These are phyloP conservation scores for Salicornia ramosissima DNA, from an alignment of 148 eudicot species.

Conservation along the genomic window DNA sequence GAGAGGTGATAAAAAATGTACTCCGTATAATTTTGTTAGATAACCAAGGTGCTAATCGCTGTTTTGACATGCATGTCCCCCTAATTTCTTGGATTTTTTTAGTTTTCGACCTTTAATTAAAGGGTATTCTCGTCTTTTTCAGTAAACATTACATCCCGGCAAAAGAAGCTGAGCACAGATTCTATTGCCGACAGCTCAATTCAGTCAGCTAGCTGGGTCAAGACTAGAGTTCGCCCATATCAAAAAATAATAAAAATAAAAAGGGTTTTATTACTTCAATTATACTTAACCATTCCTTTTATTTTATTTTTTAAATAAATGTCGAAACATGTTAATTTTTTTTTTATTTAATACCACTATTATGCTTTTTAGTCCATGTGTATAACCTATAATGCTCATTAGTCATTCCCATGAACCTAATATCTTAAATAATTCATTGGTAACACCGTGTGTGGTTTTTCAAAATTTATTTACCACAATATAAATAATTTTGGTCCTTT, in stretches of 20 bases:
- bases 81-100: background rate
- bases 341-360: no score
- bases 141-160: constrained; percentile 22
- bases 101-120: background rate
- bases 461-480: no score
- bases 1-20: constrained; percentile 35
- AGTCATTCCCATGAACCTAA: no score
- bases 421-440: no score
- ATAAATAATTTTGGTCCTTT: no score
- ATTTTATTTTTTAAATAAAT: no score
- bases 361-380: no score
- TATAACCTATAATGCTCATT: no score
- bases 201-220: constrained; percentile 11
- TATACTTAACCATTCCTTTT: no score
- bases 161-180: constrained; percentile 38
- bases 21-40: constrained; percentile 15
- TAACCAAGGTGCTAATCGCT: constrained; percentile 1
- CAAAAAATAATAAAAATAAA: constrained; percentile 10
- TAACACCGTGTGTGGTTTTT: no score
- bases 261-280: no score
- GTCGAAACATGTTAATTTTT: no score
- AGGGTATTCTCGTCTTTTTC: constrained; percentile 33
- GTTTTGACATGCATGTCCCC: constrained; percentile 20
- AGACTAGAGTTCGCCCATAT: constrained; percentile 22
- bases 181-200: constrained; percentile 45